Conservation (phyloP, 1,139 yeast genomes). For the Yamadazyma atmosphaerica region DNA sequence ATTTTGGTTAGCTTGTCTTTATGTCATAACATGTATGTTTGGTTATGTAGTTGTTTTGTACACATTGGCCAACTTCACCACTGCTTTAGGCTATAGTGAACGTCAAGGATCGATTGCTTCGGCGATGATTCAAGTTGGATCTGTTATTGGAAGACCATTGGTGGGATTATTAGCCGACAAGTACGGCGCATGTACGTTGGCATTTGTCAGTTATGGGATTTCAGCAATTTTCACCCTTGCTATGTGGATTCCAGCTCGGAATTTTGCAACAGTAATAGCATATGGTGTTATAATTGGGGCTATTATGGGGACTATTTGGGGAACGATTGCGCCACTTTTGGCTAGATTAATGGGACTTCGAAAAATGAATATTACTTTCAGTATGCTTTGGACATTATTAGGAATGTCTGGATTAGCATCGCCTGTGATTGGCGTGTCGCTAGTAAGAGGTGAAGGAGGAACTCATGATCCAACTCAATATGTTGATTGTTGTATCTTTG, state of each 20-base stretch:
- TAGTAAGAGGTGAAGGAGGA: conserved; percentile 35
- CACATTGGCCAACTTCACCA: conserved; percentile 45
- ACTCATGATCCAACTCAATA: conserved; percentile 48
- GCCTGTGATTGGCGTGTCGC: conserved; percentile 53
- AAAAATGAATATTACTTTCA: conserved; percentile 50
- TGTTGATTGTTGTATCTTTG: conserved; percentile 50
- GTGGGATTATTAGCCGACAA: conserved; percentile 41
- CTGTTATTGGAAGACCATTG: conserved; percentile 40
- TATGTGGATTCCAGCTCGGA: conserved; percentile 38
- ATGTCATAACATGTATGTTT: conserved; percentile 39
- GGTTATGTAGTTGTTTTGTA: conserved; percentile 49
- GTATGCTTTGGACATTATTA: conserved; percentile 47
- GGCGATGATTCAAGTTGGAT: conserved; percentile 47
- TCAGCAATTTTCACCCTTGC: conserved; percentile 30
- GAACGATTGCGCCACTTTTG: conserved; percentile 29
- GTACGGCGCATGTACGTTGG: conserved; percentile 41
- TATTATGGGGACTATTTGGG: conserved; percentile 31
- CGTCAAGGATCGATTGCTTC: conserved; percentile 44
- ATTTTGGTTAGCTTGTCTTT: conserved; percentile 29
- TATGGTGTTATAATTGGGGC: conserved; percentile 28
- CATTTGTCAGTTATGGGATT: conserved; percentile 23
- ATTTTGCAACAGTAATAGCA: conserved; percentile 28
- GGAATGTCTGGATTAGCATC: conserved; percentile 50
- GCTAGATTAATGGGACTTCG: conserved; percentile 48
- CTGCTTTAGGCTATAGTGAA: conserved; percentile 43